Evolutionary conservation across 2,329 filamentous ascomycete species (phyloP).

Genomic region (Fusarium sp.): DNA sequence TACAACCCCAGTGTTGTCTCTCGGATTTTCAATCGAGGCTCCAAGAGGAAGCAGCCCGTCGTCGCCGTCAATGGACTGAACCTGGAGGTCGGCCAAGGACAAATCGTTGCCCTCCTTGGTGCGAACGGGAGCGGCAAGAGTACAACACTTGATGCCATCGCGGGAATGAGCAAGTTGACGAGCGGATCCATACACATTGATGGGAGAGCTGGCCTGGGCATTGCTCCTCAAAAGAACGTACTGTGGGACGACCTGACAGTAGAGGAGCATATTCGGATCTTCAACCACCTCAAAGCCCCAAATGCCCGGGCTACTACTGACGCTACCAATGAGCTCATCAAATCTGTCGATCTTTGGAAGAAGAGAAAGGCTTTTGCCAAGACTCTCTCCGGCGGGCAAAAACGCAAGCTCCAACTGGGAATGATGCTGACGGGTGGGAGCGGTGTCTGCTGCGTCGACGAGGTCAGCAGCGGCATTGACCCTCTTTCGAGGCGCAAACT

Average conservation of each 20-base stretch:
- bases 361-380: constrained; percentile 80
- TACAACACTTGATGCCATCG: constrained; percentile 89
- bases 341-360: constrained; percentile 77
- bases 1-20: constrained; percentile 77
- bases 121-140: constrained; percentile 93
- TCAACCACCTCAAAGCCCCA: constrained; percentile 83
- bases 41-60: constrained; percentile 68
- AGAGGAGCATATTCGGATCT: constrained; percentile 84
- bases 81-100: constrained; percentile 78
- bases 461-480: constrained; percentile 90
- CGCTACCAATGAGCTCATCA: constrained; percentile 73
- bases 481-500: constrained; percentile 89
- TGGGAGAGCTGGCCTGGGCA: constrained; percentile 81
- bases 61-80: constrained; percentile 82
- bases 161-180: constrained; percentile 82
- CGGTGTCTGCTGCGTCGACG: constrained; percentile 89
- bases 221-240: constrained; percentile 94
- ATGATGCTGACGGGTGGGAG: constrained; percentile 97
- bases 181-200: constrained; percentile 83
- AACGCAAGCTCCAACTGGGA: constrained; percentile 89
- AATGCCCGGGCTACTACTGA: constrained; percentile 65
- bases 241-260: constrained; percentile 92
- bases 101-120: constrained; percentile 88
- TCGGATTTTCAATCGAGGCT: constrained; percentile 60
- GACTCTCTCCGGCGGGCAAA: constrained; percentile 90